Evolutionary conservation across 2,329 filamentous ascomycete species (phyloP).

Genomic region (Alternaria incomplexa): DNA sequence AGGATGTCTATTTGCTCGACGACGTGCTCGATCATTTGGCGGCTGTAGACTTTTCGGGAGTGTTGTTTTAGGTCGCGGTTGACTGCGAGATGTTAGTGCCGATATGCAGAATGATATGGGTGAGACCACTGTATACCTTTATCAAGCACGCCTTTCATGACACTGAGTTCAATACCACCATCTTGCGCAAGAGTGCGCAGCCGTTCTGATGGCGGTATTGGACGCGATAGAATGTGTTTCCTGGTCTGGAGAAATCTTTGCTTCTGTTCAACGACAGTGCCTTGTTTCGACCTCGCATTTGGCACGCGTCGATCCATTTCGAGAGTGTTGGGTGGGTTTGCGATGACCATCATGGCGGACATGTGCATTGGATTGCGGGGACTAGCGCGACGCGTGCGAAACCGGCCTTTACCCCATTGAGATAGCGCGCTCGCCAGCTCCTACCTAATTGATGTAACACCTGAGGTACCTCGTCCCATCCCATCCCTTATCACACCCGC

Average conservation of each 20-base stretch:
- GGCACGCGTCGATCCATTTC: conserved; percentile 10
- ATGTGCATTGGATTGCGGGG: conserved; percentile 2
- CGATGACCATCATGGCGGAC: not conserved
- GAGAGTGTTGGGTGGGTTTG: not conserved
- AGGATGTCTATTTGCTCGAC: conserved; percentile 74
- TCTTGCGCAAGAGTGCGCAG: conserved; percentile 60
- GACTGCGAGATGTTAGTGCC: conserved; percentile 48
- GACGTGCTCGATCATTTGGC: conserved; percentile 72
- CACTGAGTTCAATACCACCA: conserved; percentile 54
- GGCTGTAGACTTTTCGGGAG: conserved; percentile 68
- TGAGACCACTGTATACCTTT: conserved; percentile 50
- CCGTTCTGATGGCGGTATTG: conserved; percentile 61
- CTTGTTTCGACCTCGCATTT: conserved; percentile 28
- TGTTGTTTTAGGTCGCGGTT: conserved; percentile 71
- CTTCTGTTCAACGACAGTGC: conserved; percentile 65
- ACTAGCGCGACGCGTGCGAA: conserved; percentile 4
- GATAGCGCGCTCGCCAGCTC: not conserved
- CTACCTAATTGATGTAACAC: not conserved
- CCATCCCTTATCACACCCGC: not conserved
- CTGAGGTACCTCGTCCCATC: not conserved
- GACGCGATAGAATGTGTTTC: conserved; percentile 67
- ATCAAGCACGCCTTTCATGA: conserved; percentile 57
- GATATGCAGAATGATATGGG: not conserved
- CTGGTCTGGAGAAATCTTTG: conserved; percentile 68
- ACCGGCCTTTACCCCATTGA: not conserved